Percentiles rank a stretch among this genome's conserved stretches.
phyloP scores from a whole-genome alignment of 2,329 filamentous ascomycete genomes.

The Neopestalotiopsis clavispora region DNA sequence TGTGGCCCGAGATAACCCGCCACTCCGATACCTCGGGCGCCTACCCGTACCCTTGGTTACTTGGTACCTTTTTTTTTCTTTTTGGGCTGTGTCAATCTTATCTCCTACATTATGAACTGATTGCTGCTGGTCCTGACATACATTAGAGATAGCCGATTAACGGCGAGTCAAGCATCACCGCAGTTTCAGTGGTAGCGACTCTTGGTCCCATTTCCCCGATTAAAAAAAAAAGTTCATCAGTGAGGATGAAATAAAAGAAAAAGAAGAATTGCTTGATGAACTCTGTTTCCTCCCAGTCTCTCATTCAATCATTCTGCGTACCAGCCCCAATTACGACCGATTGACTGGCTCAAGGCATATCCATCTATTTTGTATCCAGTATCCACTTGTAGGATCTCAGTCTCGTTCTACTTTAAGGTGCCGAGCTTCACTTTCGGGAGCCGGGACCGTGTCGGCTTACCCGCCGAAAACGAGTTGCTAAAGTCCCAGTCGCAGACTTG shows the following conservation, averaged over 20 bases:
- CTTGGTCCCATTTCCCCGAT: not conserved
- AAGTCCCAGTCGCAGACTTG: not conserved
- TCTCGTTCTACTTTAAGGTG: not conserved
- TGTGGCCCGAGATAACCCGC: conserved; percentile 15
- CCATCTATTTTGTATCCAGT: not conserved
- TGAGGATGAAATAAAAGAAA: not conserved
- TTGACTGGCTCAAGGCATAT: not conserved
- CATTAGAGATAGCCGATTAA: conserved; percentile 10
- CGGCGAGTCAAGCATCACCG: conserved; percentile 14
- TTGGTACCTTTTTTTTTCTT: not conserved
- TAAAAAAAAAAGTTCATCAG: not conserved
- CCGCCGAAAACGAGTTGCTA: not conserved
- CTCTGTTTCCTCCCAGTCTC: not conserved
- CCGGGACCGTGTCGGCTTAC: not conserved
- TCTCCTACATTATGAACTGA: conserved; percentile 6
- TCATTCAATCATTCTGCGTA: conserved; percentile 12
- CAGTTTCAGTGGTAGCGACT: conserved; percentile 3
- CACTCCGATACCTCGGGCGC: conserved; percentile 3
- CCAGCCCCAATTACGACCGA: not conserved
- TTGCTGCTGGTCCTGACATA: not conserved
- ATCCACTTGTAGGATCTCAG: not conserved
- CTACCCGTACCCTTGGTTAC: not conserved
- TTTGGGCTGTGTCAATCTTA: conserved; percentile 13
- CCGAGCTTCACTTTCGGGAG: not conserved
- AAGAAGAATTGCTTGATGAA: not conserved